phyloP scores from a whole-genome alignment of 768 basidiomycete genomes.

The Tulasnella sp. region DNA sequence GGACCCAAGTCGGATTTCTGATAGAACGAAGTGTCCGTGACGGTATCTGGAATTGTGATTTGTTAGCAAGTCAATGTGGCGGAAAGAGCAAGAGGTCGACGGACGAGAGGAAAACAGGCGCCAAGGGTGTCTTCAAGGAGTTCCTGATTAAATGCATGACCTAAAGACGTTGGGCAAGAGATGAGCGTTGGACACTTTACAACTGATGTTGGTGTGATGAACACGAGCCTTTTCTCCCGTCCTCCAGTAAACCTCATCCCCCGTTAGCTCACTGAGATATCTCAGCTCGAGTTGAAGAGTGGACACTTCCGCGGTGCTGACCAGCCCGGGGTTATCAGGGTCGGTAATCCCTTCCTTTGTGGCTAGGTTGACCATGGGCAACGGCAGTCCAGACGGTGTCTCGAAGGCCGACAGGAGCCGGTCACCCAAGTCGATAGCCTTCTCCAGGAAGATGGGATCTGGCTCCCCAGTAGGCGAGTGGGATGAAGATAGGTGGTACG shows the following conservation, averaged over 20 bases:
- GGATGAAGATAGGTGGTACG: constrained; percentile 77
- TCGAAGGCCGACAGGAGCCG: constrained; percentile 82
- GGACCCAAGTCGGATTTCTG: constrained; percentile 86
- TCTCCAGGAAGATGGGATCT: constrained; percentile 70
- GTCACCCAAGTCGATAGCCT: constrained; percentile 81
- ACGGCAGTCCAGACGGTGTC: constrained; percentile 78
- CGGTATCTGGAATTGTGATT: not conserved
- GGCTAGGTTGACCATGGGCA: constrained; percentile 75
- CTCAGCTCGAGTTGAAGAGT: constrained; percentile 92
- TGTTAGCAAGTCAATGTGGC: not conserved
- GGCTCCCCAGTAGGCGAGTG: constrained; percentile 55
- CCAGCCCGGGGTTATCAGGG: constrained; percentile 55
- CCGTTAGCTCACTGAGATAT: constrained; percentile 81
- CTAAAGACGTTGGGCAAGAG: not conserved
- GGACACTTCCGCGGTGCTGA: constrained; percentile 83
- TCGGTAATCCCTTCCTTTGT: constrained; percentile 63
- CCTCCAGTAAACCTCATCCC: constrained; percentile 77
- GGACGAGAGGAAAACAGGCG: constrained; percentile 25
- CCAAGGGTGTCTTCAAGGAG: constrained; percentile 20
- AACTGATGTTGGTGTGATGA: not conserved
- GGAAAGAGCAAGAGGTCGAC: not conserved
- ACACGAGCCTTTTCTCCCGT: constrained; percentile 66
- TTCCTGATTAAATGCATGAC: constrained; percentile 26
- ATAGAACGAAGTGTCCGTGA: constrained; percentile 58
- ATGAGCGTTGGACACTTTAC: not conserved